These are phyloP conservation scores for Camelina hispida DNA, from an alignment of 345 rosid species.

Conservation along the genomic window DNA sequence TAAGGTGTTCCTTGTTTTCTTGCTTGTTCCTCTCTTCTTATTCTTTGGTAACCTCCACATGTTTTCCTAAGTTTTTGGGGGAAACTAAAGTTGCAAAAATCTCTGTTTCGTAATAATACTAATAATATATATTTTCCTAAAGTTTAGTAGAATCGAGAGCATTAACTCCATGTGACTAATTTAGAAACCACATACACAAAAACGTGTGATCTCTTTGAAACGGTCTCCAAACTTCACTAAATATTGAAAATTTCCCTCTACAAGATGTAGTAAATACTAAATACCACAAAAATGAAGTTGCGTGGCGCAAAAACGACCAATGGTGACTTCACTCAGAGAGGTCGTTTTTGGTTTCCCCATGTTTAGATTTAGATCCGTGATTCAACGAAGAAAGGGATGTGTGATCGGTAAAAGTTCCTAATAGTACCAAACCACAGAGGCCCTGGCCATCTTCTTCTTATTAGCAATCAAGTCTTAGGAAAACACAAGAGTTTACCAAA, in stretches of 20 bases:
- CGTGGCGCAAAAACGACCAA: too few relatives aligned
- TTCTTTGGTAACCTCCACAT: constrained; percentile 30
- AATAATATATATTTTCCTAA: not conserved
- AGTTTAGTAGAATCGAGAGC: constrained; percentile 7
- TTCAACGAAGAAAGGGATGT: too few relatives aligned
- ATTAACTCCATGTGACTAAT: constrained; percentile 16
- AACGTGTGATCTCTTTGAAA: constrained; percentile 28
- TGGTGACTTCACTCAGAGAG: too few relatives aligned
- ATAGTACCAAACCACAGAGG: not conserved
- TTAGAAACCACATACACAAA: constrained; percentile 7
- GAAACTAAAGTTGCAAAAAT: constrained; percentile 8
- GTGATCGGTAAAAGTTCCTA: too few relatives aligned
- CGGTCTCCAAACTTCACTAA: not conserved
- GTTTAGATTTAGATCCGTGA: too few relatives aligned
- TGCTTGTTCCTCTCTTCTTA: constrained; percentile 37
- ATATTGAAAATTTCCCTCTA: not conserved
- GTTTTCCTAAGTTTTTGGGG: constrained; percentile 41
- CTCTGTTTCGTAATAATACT: constrained; percentile 6
- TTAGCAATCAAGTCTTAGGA: not conserved
- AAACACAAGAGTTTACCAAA: constrained; percentile 14
- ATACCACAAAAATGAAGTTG: not conserved
- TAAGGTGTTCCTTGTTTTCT: constrained; percentile 40
- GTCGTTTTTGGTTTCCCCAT: too few relatives aligned
- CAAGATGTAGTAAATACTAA: not conserved
- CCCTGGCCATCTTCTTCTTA: constrained; percentile 2